Percentiles rank a stretch among this genome's conserved stretches.
phyloP scores from a whole-genome alignment of 2,329 filamentous ascomycete species.

The Cercospora nicotianae region DNA sequence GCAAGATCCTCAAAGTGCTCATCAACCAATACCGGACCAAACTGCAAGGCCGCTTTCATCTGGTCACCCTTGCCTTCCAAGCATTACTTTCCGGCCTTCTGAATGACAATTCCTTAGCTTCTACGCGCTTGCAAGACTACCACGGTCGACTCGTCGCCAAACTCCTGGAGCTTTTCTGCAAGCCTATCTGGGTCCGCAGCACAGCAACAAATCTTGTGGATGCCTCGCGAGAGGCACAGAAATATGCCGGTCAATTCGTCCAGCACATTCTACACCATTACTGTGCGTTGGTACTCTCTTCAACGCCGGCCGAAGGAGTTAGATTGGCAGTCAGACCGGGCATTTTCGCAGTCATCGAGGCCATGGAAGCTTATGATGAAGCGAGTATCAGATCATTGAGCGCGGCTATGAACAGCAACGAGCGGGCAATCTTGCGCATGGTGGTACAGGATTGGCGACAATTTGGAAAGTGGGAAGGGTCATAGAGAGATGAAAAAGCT shows the following conservation, averaged over 20 bases:
- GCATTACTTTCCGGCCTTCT: slow-evolving; percentile 58
- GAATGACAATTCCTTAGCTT: slow-evolving; percentile 35
- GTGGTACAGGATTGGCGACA: slow-evolving; percentile 54
- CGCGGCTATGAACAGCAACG: slow-evolving; percentile 52
- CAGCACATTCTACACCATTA: slow-evolving; percentile 60
- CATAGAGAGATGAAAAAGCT: neutral
- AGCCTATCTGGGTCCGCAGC: slow-evolving; percentile 55
- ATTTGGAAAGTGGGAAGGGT: slow-evolving; percentile 39
- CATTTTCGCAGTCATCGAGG: slow-evolving; percentile 55
- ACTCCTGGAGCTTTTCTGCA: slow-evolving; percentile 60
- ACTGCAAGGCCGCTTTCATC: slow-evolving; percentile 60
- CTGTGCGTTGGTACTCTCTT: slow-evolving; percentile 53
- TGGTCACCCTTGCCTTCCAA: slow-evolving; percentile 58
- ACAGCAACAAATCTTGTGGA: slow-evolving; percentile 52
- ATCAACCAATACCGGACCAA: slow-evolving; percentile 59
- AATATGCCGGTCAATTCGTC: slow-evolving; percentile 58
- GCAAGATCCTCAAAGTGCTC: slow-evolving; percentile 53
- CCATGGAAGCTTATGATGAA: slow-evolving; percentile 46
- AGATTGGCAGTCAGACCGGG: slow-evolving; percentile 55
- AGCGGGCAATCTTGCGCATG: slow-evolving; percentile 54
- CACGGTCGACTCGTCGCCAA: slow-evolving; percentile 55
- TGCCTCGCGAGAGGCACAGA: slow-evolving; percentile 59
- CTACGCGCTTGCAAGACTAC: slow-evolving; percentile 32
- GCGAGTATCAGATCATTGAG: slow-evolving; percentile 54
- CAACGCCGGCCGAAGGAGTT: slow-evolving; percentile 52